These are phyloP conservation scores for Cercospora citrullina DNA, from an alignment of 2,329 filamentous ascomycete genomes.

Conservation along the genomic window DNA sequence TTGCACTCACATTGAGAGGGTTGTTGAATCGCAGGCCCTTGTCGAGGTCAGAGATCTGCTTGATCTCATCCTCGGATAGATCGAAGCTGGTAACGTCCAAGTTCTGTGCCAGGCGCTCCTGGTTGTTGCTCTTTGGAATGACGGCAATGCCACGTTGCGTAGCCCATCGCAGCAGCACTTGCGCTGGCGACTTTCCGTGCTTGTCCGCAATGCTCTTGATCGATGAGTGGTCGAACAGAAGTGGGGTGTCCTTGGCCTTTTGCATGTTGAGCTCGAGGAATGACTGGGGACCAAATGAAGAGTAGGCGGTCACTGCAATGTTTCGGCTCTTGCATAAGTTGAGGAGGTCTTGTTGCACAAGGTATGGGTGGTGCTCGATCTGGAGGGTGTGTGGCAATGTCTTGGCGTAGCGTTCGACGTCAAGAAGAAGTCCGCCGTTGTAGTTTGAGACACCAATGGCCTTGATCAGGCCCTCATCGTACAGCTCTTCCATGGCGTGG, in stretches of 20 bases:
- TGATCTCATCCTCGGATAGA: constrained; percentile 64
- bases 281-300: constrained; percentile 74
- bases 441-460: constrained; percentile 84
- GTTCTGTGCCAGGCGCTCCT: constrained; percentile 62
- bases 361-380: constrained; percentile 88
- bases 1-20: constrained; percentile 62
- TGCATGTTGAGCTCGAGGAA: constrained; percentile 77
- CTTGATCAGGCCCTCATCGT: constrained; percentile 66
- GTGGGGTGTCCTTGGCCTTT: constrained; percentile 62
- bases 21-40: constrained; percentile 73
- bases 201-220: constrained; percentile 68
- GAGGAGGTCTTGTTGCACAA: constrained; percentile 72
- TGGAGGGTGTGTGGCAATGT: constrained; percentile 76
- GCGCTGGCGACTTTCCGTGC: constrained; percentile 70
- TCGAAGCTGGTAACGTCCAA: constrained; percentile 67
- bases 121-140: constrained; percentile 74
- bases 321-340: constrained; percentile 68
- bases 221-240: constrained; percentile 69
- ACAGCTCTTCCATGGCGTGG: constrained; percentile 74
- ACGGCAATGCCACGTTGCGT: constrained; percentile 79
- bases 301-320: constrained; percentile 79
- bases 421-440: constrained; percentile 73
- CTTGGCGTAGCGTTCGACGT: constrained; percentile 74
- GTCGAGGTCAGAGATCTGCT: constrained; percentile 66
- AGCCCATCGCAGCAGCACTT: constrained; percentile 83